phyloP scores from a whole-genome alignment of 768 basidiomycete species.

The Hygrophoropsis aurantiaca region DNA sequence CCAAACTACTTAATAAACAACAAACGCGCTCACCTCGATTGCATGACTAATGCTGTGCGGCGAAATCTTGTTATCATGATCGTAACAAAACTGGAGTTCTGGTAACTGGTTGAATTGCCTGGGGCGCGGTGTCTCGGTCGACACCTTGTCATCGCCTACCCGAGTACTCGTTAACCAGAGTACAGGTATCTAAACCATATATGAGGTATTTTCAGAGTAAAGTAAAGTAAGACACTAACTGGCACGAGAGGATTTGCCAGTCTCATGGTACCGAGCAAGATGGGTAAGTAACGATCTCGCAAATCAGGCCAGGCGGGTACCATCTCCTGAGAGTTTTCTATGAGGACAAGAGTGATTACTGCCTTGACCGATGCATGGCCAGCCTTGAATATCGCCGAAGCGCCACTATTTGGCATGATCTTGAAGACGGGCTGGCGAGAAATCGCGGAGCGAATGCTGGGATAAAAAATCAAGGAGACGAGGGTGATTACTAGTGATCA shows the following conservation, averaged over 20 bases:
- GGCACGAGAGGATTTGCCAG: constrained; percentile 36
- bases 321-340: constrained; percentile 56
- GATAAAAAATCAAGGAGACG: background rate
- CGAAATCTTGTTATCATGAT: constrained; percentile 45
- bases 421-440: constrained; percentile 14
- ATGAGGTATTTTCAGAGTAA: constrained; percentile 3
- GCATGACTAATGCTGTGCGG: constrained; percentile 41
- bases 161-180: constrained; percentile 49
- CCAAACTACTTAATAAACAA: background rate
- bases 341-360: constrained; percentile 43
- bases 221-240: constrained; percentile 32
- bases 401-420: constrained; percentile 11
- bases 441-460: background rate
- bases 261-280: constrained; percentile 42
- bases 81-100: constrained; percentile 43
- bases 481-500: background rate
- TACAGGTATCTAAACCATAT: constrained; percentile 28
- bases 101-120: constrained; percentile 42
- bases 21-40: constrained; percentile 40
- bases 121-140: constrained; percentile 25
- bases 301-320: constrained; percentile 47
- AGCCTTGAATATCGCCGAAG: constrained; percentile 18
- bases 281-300: constrained; percentile 43
- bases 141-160: constrained; percentile 25
- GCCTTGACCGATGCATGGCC: constrained; percentile 15